These are phyloP conservation scores for Fusarium tricinctum DNA, from an alignment of 2,329 filamentous ascomycete species.

Conservation along the genomic window DNA sequence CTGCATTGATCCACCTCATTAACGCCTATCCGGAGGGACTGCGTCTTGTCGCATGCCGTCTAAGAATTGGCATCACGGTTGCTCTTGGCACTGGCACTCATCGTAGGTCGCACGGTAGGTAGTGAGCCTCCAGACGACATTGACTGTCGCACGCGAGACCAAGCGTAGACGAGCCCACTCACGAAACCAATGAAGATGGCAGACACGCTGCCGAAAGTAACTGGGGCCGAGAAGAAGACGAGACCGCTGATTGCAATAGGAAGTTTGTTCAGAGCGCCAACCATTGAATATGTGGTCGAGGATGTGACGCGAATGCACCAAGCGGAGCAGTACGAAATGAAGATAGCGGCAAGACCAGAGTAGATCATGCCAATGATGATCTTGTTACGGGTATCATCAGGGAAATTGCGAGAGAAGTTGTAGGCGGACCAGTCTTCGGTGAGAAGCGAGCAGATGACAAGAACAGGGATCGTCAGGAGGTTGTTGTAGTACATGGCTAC, in stretches of 20 bases:
- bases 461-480: constrained; percentile 92
- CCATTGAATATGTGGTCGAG: constrained; percentile 99
- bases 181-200: constrained; percentile 94
- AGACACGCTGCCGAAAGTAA: constrained; percentile 91
- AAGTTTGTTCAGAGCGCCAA: constrained; percentile 97
- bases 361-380: constrained; percentile 92
- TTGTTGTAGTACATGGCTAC: constrained; percentile 99
- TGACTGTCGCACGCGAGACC: constrained; percentile 77
- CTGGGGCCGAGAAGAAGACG: constrained; percentile 94
- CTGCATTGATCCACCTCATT: constrained; percentile 2
- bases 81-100: constrained; percentile 93
- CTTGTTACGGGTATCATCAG: constrained; percentile 80
- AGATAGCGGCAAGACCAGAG: constrained; percentile 91
- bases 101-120: constrained; percentile 75
- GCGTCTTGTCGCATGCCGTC: constrained; percentile 9
- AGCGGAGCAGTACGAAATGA: constrained; percentile 99
- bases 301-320: constrained; percentile 99
- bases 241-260: constrained; percentile 93
- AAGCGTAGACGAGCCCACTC: constrained; percentile 89
- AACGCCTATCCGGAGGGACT: background rate
- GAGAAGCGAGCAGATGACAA: constrained; percentile 84
- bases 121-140: constrained; percentile 74
- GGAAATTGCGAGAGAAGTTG: constrained; percentile 92
- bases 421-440: constrained; percentile 91
- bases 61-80: constrained; percentile 82